Evolutionary conservation across 495 filamentous ascomycete genomes (phyloP), one percentile per base, ranked within the genome.

Genomic region (Aspergillus bertholletiae): DNA sequence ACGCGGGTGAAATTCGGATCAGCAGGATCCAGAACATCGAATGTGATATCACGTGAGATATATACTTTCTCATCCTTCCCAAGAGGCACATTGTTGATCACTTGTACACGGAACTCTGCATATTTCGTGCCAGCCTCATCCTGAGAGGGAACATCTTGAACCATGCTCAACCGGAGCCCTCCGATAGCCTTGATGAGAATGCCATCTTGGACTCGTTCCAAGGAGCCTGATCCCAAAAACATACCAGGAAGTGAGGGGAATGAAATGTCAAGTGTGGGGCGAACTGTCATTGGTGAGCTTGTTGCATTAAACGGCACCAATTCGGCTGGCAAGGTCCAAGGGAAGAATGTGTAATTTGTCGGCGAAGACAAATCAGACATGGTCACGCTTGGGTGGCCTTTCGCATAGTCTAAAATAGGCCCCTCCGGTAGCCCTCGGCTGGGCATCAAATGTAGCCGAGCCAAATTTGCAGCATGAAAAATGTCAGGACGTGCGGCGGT

Each of bases 1-100:
- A 92, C 72, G 27, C 89, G 81, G 20, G 86, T 88, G 64, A 97
- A 97, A 37, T 90, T 82, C 12, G 90, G 88, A 71, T 97, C 94
- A 35, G 81, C 80, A 2, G 83, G 81, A 64, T 84, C 80, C 46
- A 87, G 64, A 53, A 91, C 81, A 47, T 87, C 84, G 55, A 85
- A 83, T 46, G 95, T 80, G 32, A 89, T 80, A 30, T 91, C 84
- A 22, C 87, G 80, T n/a, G 84, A 75, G 52, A 98, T 75, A 63
- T 90, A 89, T 51, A 97, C 83, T 63, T 86, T 90, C 73, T 98
- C 94, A 60, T 96, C 92, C 53, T 89, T 87, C 8, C 94, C 94
- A 1, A 98, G 74, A 0, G 87, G 78, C 24, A 95, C 79, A 61
- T 88, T 88, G 41, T 88, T 88, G 67, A 97, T 81, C 39, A 86